Evolutionary conservation across 163 green algal species (phyloP), one percentile per base, ranked within the genome.

Genomic region (Chlorella variabilis): DNA sequence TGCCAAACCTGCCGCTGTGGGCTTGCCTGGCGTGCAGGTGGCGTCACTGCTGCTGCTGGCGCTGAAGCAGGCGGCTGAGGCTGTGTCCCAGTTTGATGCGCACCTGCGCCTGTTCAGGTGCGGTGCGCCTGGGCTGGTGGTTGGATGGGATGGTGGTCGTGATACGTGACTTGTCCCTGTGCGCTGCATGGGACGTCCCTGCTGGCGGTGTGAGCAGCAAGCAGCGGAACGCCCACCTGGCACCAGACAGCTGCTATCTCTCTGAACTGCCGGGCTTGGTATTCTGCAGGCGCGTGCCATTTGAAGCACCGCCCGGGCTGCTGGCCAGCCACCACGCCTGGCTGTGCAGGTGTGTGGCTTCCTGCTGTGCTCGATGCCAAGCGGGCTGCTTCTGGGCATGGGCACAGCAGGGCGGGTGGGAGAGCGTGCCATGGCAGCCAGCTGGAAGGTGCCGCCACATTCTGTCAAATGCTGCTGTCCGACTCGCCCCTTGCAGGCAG

Each of bases 11-110:
- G 11, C 45, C 11, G 23, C 54, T 63, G 18, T 63, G 23, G 5
- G 54, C 54, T 63, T 63, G 23, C 54, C 20, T 39, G 67, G 8
- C 36, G 66, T 74, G 67, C 82, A 91, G 87, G 75, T 84, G 8
- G 75, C 86, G 29, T 89, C 84, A 59, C 92, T 96, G 85, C 89
- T 97, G 85, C 89, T 96, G 82, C 87, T 94, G 82, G 88, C 95
- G 85, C 88, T 93, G 82, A 79, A 90, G 38, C 78, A 88, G 9
- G 49, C 85, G 56, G 73, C 81, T 0, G 93, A 97, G 48, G 93
- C 93, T 3, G 61, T 94, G 17, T 74, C 71, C 21, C 93, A 96
- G 82, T 90, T 96, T 36, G 68, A 85, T 45, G 34, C 41, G 2
- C 93, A 97, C 82, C 23, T 91, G 63, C 54, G 73, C 23, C 73